phyloP scores from a whole-genome alignment of 495 filamentous ascomycete genomes.

The Xylaria curta region DNA sequence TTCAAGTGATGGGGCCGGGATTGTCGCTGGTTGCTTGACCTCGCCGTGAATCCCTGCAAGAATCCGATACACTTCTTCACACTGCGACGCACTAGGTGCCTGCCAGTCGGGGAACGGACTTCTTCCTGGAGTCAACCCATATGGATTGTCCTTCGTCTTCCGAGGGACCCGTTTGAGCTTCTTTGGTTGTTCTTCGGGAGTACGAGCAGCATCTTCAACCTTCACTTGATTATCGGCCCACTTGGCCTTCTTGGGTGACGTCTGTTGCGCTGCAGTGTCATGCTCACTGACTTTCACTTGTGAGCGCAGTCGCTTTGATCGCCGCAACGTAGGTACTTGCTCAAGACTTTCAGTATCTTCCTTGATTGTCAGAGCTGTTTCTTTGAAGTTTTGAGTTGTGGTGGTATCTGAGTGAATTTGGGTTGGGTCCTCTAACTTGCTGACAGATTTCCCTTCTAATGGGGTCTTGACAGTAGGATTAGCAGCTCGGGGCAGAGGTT shows the following conservation, averaged over 20 bases:
- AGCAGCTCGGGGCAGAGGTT: not conserved
- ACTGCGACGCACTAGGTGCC: slow-evolving; percentile 74
- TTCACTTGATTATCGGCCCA: not conserved
- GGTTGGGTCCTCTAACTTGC: not conserved
- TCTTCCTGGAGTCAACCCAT: slow-evolving; percentile 54
- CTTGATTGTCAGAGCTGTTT: not conserved
- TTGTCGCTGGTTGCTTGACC: slow-evolving; percentile 65
- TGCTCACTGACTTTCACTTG: not conserved
- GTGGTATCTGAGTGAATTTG: not conserved
- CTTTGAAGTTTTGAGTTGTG: not conserved
- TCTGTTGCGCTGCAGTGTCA: not conserved
- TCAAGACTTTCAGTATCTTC: not conserved
- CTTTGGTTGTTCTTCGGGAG: not conserved
- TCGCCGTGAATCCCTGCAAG: slow-evolving; percentile 72
- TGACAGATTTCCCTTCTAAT: not conserved
- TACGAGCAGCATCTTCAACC: not conserved
- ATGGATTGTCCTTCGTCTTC: slow-evolving; percentile 50
- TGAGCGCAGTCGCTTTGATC: slow-evolving; percentile 19
- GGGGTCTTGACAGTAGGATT: not conserved
- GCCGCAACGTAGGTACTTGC: slow-evolving; percentile 2
- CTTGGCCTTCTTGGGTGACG: slow-evolving; percentile 8
- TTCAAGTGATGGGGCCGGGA: slow-evolving; percentile 78
- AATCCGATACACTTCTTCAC: slow-evolving; percentile 73
- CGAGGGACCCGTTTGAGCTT: slow-evolving; percentile 36
- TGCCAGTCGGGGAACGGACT: slow-evolving; percentile 73